A percentile compares a stretch with the other conserved stretches of the same genome.
Conservation (phyloP, 495 filamentous ascomycete species). For the Xylaria telfairii region DNA sequence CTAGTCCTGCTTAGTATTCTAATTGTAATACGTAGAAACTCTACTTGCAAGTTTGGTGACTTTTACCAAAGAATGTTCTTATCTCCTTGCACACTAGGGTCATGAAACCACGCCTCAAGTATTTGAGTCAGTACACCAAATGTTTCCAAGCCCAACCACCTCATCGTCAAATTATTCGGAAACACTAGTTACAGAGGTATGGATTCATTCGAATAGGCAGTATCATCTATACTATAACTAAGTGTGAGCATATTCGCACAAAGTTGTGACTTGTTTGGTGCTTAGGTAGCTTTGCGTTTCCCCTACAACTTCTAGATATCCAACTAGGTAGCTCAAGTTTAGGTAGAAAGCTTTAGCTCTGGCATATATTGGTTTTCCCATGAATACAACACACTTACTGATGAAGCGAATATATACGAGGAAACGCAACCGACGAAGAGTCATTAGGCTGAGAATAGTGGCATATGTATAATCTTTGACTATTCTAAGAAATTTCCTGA, state of each 20-base stretch:
- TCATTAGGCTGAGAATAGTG: too few species aligned
- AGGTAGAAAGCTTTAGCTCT: too few species aligned
- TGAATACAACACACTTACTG: too few species aligned
- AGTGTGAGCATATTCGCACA: not conserved
- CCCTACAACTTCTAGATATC: not conserved
- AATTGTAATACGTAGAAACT: not conserved
- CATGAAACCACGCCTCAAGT: constrained; percentile 4
- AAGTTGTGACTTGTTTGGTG: not conserved
- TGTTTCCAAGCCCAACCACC: not conserved
- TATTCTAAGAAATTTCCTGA: not conserved
- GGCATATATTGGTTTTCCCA: not conserved
- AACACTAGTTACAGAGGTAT: not conserved
- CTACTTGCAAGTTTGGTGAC: not conserved
- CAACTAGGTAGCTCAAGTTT: too few species aligned
- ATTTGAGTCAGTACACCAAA: not conserved
- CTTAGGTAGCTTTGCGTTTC: not conserved
- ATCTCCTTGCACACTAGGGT: constrained; percentile 3
- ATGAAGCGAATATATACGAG: not conserved
- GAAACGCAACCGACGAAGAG: not conserved
- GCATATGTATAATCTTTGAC: not conserved
- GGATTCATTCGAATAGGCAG: not conserved
- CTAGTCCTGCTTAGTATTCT: not conserved
- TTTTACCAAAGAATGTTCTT: not conserved
- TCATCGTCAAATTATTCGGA: not conserved
- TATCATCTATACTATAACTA: not conserved